Base-by-base conservation (phyloP, 2,329 filamentous ascomycete species). In the Daldinia eschscholtzii region DNA sequence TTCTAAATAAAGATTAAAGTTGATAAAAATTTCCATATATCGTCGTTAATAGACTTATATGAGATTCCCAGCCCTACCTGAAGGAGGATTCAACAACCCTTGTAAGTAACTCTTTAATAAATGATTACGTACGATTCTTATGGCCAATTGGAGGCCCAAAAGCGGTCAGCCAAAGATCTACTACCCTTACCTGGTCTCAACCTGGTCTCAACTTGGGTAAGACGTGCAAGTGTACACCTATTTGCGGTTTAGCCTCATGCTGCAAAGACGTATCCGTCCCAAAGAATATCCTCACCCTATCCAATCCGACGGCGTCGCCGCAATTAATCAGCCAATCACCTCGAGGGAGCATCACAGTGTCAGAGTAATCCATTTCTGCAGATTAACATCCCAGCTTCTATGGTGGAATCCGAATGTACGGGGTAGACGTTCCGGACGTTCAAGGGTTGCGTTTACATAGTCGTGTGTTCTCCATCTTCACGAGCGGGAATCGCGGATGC, bases 261-360 rank as follows among this genome's bases (percentile, higher is more conserved):
- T 26, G 30, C 30, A 23, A 37, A 18, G 33, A 55, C 52, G 30
- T 55, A 55, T 55, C 52, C 50, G 50, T 37, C 52, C 52, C n/a
- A 37, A 37, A 37, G 52, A n/a, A 55, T 23, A 20, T n/a, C 33
- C 6, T 37, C 35, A 37, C 9, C 7, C 30, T 37, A 23, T 37
- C 52, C 52, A 55, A 55, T 55, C 44, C 15, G 33, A 55, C 52
- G 52, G 52, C 52, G 52, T 55, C 30, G 52, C 52, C 52, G 52
- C 52, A 55, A 23, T 10, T 20, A 37, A 37, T 13, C n/a, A 55
- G 2, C 52, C 52, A 55, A 55, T 39, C 30, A 37, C 18, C 9
- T 52, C 1, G 15, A 26, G 13, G 9, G 18, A 37, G 3, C 30
- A 37, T 13, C 18, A 55, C 30, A 35, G 33, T 55, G 52, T 37